Base-by-base conservation (phyloP, 768 basidiomycete genomes). In the Collybiopsis confluens region DNA sequence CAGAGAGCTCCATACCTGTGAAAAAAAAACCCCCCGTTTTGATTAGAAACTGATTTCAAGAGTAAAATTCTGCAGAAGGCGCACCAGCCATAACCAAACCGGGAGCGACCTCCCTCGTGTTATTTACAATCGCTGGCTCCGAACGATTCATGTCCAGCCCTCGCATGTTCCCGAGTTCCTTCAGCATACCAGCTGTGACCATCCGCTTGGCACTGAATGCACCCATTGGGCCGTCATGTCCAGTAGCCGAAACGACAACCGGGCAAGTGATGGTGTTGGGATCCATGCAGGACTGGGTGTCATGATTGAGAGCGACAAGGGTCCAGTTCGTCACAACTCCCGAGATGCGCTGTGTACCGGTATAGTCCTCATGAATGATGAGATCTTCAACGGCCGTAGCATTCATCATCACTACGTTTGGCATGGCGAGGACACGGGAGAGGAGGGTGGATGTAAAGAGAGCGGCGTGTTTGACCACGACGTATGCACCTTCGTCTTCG, bases 211-310 rank as follows among this genome's bases (percentile, higher is more conserved):
- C 88, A 11, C 82, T 83, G 71, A 90, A 90, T 2, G 88, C 88
- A 41, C 88, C 88, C 82, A 89, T 88, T 2, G 83, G 83, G 0
- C 86, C 86, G 57, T 90, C 88, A 60, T 89, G 86, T 10, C 88
- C 88, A 4, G 86, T 87, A 20, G 85, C 85, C 23, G 83, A 82
- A 47, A 88, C 70, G 61, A 88, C 71, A 10, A 90, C 73, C 0
- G 88, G 88, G 4, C 88, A 86, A n/a, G 87, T 90, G 67, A 90
- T 85, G 9, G 85, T 86, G 70, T 86, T 85, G 40, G 88, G 87
- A 66, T 90, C 87, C 82, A 85, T 85, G 71, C 80, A 83, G 7
- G 81, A 85, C 68, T 89, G 88, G 45, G 86, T 87, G 59, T 88
- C 87, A 68, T 92, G 88, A 72, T 74, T 77, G 49, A 74, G 64